Base-by-base conservation (phyloP, 2,329 filamentous ascomycete species). In the Claviceps humidiphila region DNA sequence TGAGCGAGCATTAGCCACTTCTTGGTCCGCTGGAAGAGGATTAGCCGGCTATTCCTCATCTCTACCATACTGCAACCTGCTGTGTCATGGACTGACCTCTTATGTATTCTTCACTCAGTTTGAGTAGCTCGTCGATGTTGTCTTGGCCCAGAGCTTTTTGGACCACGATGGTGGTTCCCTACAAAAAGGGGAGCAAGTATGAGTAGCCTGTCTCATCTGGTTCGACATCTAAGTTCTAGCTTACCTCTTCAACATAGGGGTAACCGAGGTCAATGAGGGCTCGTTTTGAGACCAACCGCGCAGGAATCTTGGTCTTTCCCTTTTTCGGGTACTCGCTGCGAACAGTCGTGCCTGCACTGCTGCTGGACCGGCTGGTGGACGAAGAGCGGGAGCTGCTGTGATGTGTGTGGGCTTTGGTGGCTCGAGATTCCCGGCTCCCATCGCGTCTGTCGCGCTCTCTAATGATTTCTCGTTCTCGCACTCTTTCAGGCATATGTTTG, bases 61-160 rank as follows among this genome's bases (percentile, higher is more conserved):
- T 54, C 49, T 14, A 57, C 56, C 26, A 30, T 14, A 16, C 2
- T 56, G 37, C 16, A 24, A 20, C 6, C 16, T 34, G 30, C 30
- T 11, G 9, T 34, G 30, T 11, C 30, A 39, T 6, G 13, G 11
- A 17, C 38, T 62, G 60, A 79, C 77, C 73, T 62, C 78, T 77
- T 63, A 77, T 82, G 68, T 88, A 89, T 37, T 85, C 81, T 61
- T 89, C 86, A 66, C 88, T 94, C 49, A 89, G 74, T 61, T 81
- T 84, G 60, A 96, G 85, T 45, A 96, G 76, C 61, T 94, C 86
- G 59, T 96, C 89, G 57, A 96, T 96, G 60, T 95, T 89, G 17
- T 91, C 82, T 60, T 94, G 90, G 16, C 88, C 87, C 5, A 97
- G 76, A 9, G 91, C 90, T 63, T 87, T 85, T 59, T 86, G 81